Evolutionary conservation across 306 rosid species (phyloP).

Genomic region (Castanopsis chinensis): DNA sequence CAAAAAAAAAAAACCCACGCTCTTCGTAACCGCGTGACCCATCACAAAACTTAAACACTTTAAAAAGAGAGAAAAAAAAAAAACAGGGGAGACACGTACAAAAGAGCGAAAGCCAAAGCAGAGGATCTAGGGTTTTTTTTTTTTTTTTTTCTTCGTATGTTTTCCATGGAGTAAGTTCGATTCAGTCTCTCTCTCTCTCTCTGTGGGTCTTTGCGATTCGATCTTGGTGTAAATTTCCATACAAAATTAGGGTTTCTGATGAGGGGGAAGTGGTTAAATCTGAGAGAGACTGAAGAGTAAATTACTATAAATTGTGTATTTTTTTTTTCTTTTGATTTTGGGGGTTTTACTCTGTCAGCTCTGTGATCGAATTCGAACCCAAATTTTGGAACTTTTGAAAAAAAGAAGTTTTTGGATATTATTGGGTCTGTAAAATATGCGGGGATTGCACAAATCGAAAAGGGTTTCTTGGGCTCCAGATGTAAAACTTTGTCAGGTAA

Average conservation of each 20-base stretch:
- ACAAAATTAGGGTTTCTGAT: not conserved
- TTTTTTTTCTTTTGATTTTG: too few relatives aligned
- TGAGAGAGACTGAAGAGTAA: not conserved
- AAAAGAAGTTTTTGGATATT: conserved; percentile 21
- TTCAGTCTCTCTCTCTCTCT: not conserved
- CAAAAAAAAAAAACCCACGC: conserved; percentile 13
- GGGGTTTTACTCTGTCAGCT: conserved; percentile 13
- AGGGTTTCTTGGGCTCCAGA: conserved; percentile 87
- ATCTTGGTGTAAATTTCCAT: not conserved
- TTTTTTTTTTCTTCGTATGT: not conserved
- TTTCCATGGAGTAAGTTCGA: too few relatives aligned
- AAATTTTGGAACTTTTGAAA: conserved; percentile 21
- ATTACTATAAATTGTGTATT: too few relatives aligned
- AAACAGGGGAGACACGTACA: not conserved
- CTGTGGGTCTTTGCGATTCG: not conserved
- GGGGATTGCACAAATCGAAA: conserved; percentile 69
- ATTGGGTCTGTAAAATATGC: conserved; percentile 49
- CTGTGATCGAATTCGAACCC: conserved; percentile 1
- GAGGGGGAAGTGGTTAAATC: conserved; percentile 12
- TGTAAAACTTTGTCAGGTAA: conserved; percentile 92
- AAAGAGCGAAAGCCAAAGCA: conserved; percentile 20
- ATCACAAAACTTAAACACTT: not conserved
- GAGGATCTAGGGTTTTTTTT: conserved; percentile 40
- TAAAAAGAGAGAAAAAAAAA: not conserved
- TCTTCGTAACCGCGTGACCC: not conserved